Percentiles rank a stretch among this genome's conserved stretches.
These are phyloP conservation scores for Arctium lappa DNA, from an alignment of 129 eudicot species.

Conservation along the genomic window DNA sequence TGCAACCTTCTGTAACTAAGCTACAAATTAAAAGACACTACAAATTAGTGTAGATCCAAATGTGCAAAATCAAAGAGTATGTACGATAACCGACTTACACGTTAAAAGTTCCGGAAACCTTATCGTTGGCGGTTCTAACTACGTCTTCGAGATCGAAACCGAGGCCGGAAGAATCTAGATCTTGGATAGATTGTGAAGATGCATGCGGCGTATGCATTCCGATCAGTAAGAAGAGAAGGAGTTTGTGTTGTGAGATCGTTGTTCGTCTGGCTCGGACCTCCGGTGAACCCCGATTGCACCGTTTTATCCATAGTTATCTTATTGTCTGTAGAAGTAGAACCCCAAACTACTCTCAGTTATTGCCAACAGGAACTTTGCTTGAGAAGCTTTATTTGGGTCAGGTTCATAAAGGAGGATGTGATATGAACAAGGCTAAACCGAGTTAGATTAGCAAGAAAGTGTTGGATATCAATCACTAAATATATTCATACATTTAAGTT, in stretches of 20 bases:
- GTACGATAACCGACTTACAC: slow-evolving; percentile 41
- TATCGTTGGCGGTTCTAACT: slow-evolving; percentile 66
- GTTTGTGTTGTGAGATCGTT: slow-evolving; percentile 40
- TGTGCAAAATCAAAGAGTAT: neutral
- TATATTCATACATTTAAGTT: no score
- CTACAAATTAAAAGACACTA: neutral
- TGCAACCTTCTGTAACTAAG: neutral
- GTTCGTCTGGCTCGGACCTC: slow-evolving; percentile 56
- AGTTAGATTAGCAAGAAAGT: no score
- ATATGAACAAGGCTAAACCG: no score
- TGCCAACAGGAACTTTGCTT: neutral
- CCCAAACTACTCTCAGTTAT: neutral
- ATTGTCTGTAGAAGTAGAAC: neutral
- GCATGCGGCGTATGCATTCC: no score
- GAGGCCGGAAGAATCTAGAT: no score
- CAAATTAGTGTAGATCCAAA: slow-evolving; percentile 9
- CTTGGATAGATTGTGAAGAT: no score
- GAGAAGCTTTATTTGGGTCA: neutral
- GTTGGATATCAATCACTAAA: no score
- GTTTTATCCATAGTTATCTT: slow-evolving; percentile 55
- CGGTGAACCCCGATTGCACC: slow-evolving; percentile 79
- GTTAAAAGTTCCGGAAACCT: slow-evolving; percentile 67
- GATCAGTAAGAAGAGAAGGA: slow-evolving; percentile 15
- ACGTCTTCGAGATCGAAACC: slow-evolving; percentile 70
- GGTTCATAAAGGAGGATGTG: no score